These are phyloP conservation scores for Fomitopsis palustris DNA, from an alignment of 1,284 basidiomycete species.

Conservation along the genomic window DNA sequence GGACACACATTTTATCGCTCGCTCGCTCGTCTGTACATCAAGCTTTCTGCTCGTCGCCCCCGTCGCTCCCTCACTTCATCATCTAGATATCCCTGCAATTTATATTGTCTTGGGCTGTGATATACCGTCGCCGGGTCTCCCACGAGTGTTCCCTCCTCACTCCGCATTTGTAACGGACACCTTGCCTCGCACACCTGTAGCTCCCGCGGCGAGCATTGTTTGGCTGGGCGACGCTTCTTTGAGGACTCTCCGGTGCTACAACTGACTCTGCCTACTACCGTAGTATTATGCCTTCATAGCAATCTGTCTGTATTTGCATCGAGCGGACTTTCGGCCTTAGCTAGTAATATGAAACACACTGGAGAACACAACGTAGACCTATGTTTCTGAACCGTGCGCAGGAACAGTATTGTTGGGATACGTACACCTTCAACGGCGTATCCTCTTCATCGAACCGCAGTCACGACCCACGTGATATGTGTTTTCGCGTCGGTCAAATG, in stretches of 20 bases:
- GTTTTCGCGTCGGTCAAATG: too few species aligned
- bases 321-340: conserved; percentile 6
- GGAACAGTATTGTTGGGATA: too few species aligned
- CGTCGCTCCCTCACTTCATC: conserved; percentile 8
- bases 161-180: conserved; percentile 4
- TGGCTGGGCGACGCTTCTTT: not conserved
- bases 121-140: not conserved
- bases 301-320: conserved; percentile 9
- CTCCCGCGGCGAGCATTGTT: not conserved
- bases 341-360: conserved; percentile 5
- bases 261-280: conserved; percentile 7
- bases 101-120: conserved; percentile 13
- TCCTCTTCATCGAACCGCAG: too few species aligned
- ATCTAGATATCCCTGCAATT: conserved; percentile 18
- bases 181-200: conserved; percentile 2
- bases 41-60: not conserved
- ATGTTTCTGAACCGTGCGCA: not conserved
- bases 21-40: conserved; percentile 1
- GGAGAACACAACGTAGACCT: not conserved
- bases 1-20: not conserved
- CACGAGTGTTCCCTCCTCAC: not conserved
- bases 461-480: too few species aligned
- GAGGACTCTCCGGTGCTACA: conserved; percentile 3
- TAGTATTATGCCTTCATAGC: conserved; percentile 9
- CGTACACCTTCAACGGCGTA: too few species aligned